Base-by-base conservation (phyloP, 1,139 yeast species). In the Petasospora fabianii region DNA sequence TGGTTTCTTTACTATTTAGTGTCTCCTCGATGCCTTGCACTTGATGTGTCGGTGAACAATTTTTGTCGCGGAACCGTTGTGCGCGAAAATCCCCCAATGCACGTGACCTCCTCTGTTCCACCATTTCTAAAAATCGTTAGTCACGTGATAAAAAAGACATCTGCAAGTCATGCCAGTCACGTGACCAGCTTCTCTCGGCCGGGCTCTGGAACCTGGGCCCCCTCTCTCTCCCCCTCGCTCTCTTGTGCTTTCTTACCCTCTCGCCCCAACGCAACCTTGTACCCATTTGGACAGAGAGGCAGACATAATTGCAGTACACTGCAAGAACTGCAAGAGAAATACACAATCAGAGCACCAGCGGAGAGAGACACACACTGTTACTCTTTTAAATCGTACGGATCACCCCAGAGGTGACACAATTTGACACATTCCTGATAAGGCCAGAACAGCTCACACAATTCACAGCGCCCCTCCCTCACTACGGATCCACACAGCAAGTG, bases 371-470 rank as follows among this genome's bases (percentile, higher is more conserved):
- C 26, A 5, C 11, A 13, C 26, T 22, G 6, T 11, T 6, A 13
- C 12, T n/a, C n/a, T n/a, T n/a, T n/a, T n/a, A n/a, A 22, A 22
- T 12, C 13, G 12, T 6, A 22, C 26, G 10, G 12, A 22, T 12
- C 26, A 22, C 26, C 13, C 10, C 12, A 22, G 12, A 12, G 26
- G 5, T 13, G 12, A 22, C 26, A 6, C 16, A 6, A 26, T 24
- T 34, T 34, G 37, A 34, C 37, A 34, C 32, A 34, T 28, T 34
- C 32, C 24, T 28, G 37, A 34, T 34, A 34, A n/a, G n/a, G n/a
- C n/a, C n/a, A n/a, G n/a, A n/a, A n/a, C n/a, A n/a, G n/a, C n/a
- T n/a, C n/a, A n/a, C n/a, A n/a, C n/a, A n/a, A n/a, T n/a, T n/a
- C n/a, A n/a, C n/a, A 34, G 37, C 22, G 24, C 17, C 26, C 12